Evolutionary conservation across 73 alveolate species (phyloP), one percentile per base, ranked within the genome.

Genomic region (Paramecium sexaurelia): DNA sequence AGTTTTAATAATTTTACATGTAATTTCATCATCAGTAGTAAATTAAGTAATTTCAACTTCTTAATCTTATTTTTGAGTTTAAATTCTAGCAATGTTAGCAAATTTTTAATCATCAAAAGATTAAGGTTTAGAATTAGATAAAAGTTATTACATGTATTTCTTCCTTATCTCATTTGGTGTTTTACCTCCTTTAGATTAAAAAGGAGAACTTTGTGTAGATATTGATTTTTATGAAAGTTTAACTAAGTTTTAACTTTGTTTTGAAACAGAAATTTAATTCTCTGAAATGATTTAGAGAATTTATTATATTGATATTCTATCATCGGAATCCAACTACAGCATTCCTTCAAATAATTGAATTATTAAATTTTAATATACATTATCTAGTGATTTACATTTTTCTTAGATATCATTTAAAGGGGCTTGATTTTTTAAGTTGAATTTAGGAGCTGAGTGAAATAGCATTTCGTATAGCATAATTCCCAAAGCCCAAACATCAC

Each of bases 401-500:
- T 32, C 43, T 61, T 61, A 10, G 8, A 32, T 61, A 9, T 61
- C 83, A 9, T 61, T 1, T 10, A 61, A 6, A 32, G 26, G 83
- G 26, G 47, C 26, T 61, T 61, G 1, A 32, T 61, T 15, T 6
- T 32, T 61, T 6, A 29, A 32, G 47, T 61, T 61, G 51, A 61
- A 61, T 29, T 61, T 32, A 5, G 83, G 83, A 0, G 43, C 43
- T 61, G 47, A 2, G 1, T 33, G 15, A 73, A 36, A 39, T 27
- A 73, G 35, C 87, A 73, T 73, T 19, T 73, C 55, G 11, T 73
- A 37, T 27, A 73, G 57, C 33, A 73, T 39, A 10, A 73, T 39
- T 15, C 87, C 87, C 8, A 73, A 27, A 15, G 87, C 87, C 96
- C 96, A 92, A 0, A 92, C 91, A 92, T 92, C 96, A 26, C 92